Evolutionary conservation across 108 stramenopile species (phyloP).

Genomic region (Skeletonema marinoi): DNA sequence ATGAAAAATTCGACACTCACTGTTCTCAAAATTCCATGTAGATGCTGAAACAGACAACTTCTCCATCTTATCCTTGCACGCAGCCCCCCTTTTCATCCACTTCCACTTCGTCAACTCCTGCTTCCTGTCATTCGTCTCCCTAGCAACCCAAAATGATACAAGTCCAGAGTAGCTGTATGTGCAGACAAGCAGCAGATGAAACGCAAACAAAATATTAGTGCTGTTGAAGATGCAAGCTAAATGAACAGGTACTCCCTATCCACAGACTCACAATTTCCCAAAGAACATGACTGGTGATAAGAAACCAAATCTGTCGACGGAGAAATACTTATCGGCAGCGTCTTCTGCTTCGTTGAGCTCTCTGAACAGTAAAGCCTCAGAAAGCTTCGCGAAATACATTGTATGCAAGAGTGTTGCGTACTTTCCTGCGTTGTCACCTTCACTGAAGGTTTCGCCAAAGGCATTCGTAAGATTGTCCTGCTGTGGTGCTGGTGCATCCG

Average conservation of each 20-base stretch:
- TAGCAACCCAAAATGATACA: not conserved
- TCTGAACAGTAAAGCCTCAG: not conserved
- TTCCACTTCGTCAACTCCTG: not conserved
- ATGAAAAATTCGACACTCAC: too few species aligned
- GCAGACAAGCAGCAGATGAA: not conserved
- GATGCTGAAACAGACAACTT: not conserved
- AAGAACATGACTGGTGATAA: not conserved
- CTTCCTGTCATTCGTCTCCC: not conserved
- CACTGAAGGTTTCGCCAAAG: not conserved
- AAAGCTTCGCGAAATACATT: too few species aligned
- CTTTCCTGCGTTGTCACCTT: not conserved
- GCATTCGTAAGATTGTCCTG: not conserved
- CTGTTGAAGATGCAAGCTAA: not conserved
- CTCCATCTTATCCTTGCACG: not conserved
- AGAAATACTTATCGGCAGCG: not conserved
- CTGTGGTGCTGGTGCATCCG: not conserved
- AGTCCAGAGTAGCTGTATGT: not conserved
- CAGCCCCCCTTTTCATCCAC: not conserved
- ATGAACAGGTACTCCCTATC: not conserved
- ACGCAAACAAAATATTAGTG: not conserved
- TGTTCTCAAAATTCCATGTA: not conserved
- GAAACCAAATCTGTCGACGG: not conserved
- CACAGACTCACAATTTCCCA: not conserved
- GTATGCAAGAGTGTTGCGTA: too few species aligned
- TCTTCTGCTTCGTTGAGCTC: not conserved